Evolutionary conservation across 2,329 filamentous ascomycete species (phyloP), one percentile per base, ranked within the genome.

Genomic region (Colletotrichum sp.): DNA sequence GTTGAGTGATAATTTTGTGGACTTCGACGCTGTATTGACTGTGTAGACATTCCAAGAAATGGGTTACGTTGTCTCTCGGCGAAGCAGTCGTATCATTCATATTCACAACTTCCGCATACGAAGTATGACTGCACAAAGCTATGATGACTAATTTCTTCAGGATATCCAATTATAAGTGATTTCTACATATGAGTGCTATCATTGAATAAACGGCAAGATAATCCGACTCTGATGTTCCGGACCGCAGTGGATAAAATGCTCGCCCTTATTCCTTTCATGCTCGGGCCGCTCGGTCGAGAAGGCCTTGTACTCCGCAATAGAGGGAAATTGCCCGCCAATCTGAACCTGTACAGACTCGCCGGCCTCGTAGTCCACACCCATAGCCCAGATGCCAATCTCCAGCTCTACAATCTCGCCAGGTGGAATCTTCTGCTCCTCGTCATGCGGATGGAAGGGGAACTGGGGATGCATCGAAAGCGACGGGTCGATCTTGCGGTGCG

Each of bases 311-410:
- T 88, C 85, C 0, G 85, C 84, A 48, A 86, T 84, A 26, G 81
- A 79, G 3, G 84, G 84, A 36, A 83, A 82, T 66, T 84, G 81
- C 0, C 80, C 82, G 8, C 78, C 78, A 21, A 84, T 75, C 78
- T 83, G 63, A 24, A 84, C 52, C 13, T 71, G 71, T 18, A 80
- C 74, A 10, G 75, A 74, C 75, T 88, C 85, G 0, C 85, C 87
- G 8, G 81, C 84, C 5, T 88, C 85, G 78, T 85, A 89, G 32
- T 87, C 84, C 0, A 87, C 82, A 0, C 87, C 87, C 81, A 86
- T 85, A 0, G 84, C 83, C 87, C 86, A 89, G 15, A 89, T 86
- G 0, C 86, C 86, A 73, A 89, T 88, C 61, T 89, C 86, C 6
- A 89, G 79, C 78, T 84, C 84, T 6, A 88, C 86, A 24, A 88